Evolutionary conservation across 1,139 yeast species (phyloP).

Genomic region (Lodderomyces metapsilosis): DNA sequence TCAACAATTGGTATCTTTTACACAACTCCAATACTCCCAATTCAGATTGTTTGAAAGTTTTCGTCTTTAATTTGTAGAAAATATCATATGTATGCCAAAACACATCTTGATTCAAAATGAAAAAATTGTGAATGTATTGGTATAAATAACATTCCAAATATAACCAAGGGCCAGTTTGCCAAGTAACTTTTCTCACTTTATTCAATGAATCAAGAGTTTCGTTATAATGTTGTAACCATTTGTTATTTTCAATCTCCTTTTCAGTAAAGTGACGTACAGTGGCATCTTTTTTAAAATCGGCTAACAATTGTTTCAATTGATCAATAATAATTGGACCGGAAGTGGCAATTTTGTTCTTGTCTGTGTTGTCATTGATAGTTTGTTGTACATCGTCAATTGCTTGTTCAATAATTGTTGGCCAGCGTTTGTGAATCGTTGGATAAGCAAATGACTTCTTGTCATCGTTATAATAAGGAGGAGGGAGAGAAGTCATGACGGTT

Average conservation of each 20-base stretch:
- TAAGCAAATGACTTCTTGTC: conserved; percentile 79
- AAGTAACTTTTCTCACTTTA: conserved; percentile 40
- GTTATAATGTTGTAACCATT: conserved; percentile 53
- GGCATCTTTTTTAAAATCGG: conserved; percentile 38
- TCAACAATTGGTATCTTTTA: conserved; percentile 49
- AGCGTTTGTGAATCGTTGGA: conserved; percentile 73
- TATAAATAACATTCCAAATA: conserved; percentile 83
- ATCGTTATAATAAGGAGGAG: conserved; percentile 56
- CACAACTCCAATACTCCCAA: conserved; percentile 84
- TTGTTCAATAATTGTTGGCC: conserved; percentile 80
- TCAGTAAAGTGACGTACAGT: conserved; percentile 42
- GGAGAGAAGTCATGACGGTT: conserved; percentile 19
- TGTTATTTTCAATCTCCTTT: conserved; percentile 36
- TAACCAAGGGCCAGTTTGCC: conserved; percentile 94
- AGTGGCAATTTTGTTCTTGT: conserved; percentile 20
- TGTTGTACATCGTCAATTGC: conserved; percentile 57
- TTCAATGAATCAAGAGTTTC: conserved; percentile 34
- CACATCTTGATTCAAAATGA: conserved; percentile 30
- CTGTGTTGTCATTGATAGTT: conserved; percentile 15
- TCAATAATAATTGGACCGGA: conserved; percentile 21
- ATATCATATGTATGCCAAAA: conserved; percentile 67
- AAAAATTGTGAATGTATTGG: conserved; percentile 52
- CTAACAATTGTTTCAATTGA: conserved; percentile 35
- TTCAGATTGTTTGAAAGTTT: conserved; percentile 72
- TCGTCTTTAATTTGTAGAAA: conserved; percentile 65